These are phyloP conservation scores for Stereum hirsutum DNA, from an alignment of 1,284 basidiomycete species.

Conservation along the genomic window DNA sequence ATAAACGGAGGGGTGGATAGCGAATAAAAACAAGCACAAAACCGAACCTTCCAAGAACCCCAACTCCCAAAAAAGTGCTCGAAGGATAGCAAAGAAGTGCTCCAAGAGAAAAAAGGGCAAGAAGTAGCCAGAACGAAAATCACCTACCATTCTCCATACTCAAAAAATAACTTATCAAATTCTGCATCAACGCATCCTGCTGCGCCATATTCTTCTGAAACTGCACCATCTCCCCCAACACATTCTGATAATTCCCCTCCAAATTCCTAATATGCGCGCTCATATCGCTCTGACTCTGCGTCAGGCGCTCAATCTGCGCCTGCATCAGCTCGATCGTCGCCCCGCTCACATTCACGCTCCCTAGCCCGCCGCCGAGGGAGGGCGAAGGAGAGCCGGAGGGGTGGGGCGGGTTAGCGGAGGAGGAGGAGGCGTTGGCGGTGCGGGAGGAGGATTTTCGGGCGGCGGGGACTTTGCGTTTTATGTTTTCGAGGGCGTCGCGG, in stretches of 20 bases:
- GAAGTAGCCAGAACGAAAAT: no score
- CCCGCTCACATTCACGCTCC: no score
- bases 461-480: constrained; percentile 86
- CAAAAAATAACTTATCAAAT: constrained; percentile 74
- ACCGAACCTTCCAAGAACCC: no score
- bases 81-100: no score
- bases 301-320: constrained; percentile 38
- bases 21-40: no score
- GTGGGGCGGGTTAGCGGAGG: constrained; percentile 16
- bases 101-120: no score
- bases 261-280: constrained; percentile 51
- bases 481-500: constrained; percentile 82
- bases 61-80: no score
- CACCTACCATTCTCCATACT: constrained; percentile 58
- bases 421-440: constrained; percentile 1
- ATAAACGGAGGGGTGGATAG: no score
- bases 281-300: constrained; percentile 51
- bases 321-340: constrained; percentile 32
- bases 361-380: no score
- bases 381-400: constrained; percentile 23
- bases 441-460: constrained; percentile 40
- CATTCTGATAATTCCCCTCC: constrained; percentile 69
- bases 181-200: constrained; percentile 81
- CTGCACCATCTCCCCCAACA: constrained; percentile 75
- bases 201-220: constrained; percentile 81